Evolutionary conservation across 495 filamentous ascomycete species (phyloP), one percentile per base, ranked within the genome.

Genomic region (Peziza echinospora): DNA sequence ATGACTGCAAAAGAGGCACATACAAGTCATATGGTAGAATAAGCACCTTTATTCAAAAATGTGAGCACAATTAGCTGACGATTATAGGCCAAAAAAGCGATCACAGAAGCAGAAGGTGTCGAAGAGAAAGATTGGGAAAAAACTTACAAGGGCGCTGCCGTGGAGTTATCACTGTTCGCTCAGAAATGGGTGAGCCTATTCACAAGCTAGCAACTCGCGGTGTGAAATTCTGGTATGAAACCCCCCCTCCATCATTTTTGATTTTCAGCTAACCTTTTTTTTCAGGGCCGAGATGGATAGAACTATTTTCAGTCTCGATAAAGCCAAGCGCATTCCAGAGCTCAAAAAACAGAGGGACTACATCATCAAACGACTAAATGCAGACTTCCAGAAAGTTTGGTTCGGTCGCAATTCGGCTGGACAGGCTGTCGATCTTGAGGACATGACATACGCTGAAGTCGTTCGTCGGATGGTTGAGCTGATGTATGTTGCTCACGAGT

Each of bases 151-250:
- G 78, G 82, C 3, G 65, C 83, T 30, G 80, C 84, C 40, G 89
- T 89, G 57, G 89, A 56, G 78, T 97, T 24, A 83, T 97, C 55
- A 94, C 89, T n/a, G 87, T 97, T 34, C 69, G 82, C 47, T 97
- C 89, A 5, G 89, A 97, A 62, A 97, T 97, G 89, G 89, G 89
- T 28, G 89, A 97, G 67, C 89, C 89, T 8, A 97, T 97, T 50
- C 89, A 97, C 68, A 96, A 96, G 65, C 70, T 97, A 48, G 89
- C 89, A 21, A 97, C 89, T 21, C 74, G 89, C 39, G 89, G 89
- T 68, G 85, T 97, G 24, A 66, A 72, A 37, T 89, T 97, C 64
- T 97, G 89, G 89, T 59, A 46, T 26, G 21, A 42, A 40, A n/a
- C n/a, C n/a, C n/a, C n/a, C n/a, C n/a, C n/a, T n/a, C n/a, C n/a